Percentiles rank a stretch among this genome's conserved stretches.
Evolutionary conservation across 2,329 filamentous ascomycete species (phyloP).

Genomic region (Aspergillus fijiensis): DNA sequence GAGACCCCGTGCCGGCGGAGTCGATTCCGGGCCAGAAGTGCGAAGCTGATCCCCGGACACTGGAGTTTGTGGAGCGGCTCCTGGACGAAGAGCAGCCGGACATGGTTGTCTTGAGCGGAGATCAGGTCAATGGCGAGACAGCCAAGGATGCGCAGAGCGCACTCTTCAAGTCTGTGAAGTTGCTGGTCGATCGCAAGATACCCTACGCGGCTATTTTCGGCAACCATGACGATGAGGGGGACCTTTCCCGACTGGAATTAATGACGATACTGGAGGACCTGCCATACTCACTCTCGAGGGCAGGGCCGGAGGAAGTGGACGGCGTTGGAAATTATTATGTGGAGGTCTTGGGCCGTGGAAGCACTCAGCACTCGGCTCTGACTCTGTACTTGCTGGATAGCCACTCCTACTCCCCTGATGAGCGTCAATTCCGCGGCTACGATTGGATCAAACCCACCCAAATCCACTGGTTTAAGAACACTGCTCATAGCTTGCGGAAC

Average conservation of each 20-base stretch:
- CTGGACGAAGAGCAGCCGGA: slow-evolving; percentile 93
- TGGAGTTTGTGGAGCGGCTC: slow-evolving; percentile 81
- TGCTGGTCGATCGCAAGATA: slow-evolving; percentile 82
- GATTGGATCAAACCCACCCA: slow-evolving; percentile 96
- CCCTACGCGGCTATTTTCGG: slow-evolving; percentile 94
- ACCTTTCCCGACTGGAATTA: slow-evolving; percentile 71
- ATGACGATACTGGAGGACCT: slow-evolving; percentile 85
- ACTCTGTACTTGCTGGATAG: slow-evolving; percentile 95
- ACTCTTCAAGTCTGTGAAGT: slow-evolving; percentile 86
- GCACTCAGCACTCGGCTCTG: slow-evolving; percentile 80
- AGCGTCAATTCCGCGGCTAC: slow-evolving; percentile 84
- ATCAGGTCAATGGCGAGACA: slow-evolving; percentile 93
- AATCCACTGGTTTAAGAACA: slow-evolving; percentile 89
- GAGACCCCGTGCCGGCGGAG: slow-evolving; percentile 76
- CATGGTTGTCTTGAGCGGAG: slow-evolving; percentile 84
- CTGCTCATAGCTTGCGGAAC: slow-evolving; percentile 70
- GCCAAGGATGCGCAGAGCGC: slow-evolving; percentile 88
- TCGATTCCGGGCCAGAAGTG: slow-evolving; percentile 70
- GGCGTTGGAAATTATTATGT: slow-evolving; percentile 94
- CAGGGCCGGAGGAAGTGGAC: slow-evolving; percentile 79
- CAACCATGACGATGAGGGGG: slow-evolving; percentile 93
- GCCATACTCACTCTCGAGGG: slow-evolving; percentile 82
- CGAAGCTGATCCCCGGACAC: slow-evolving; percentile 85
- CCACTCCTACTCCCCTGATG: slow-evolving; percentile 87
- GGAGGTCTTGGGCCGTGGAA: slow-evolving; percentile 79